phyloP scores from a whole-genome alignment of 495 filamentous ascomycete genomes.

The Penicillium atrosanguineum region DNA sequence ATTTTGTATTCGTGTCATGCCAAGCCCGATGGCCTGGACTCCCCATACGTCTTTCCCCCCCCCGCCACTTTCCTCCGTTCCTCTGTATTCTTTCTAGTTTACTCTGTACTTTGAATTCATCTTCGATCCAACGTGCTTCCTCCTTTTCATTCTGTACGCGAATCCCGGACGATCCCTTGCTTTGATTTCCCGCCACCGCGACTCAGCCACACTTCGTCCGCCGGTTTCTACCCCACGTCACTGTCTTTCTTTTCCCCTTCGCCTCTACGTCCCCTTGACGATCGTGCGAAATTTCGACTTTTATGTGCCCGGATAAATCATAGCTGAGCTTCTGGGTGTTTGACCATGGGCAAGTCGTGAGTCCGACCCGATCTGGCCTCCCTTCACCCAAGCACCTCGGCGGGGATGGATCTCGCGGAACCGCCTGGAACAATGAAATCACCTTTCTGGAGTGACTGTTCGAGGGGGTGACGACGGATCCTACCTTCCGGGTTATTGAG shows the following conservation, averaged over 20 bases:
- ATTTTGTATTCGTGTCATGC: slow-evolving; percentile 8
- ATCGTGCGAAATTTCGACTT: slow-evolving; percentile 5
- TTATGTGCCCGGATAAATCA: slow-evolving; percentile 4
- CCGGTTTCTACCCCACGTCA: slow-evolving; percentile 28
- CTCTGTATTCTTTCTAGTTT: slow-evolving; percentile 1
- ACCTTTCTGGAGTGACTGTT: background rate
- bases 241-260: slow-evolving; percentile 1
- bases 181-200: slow-evolving; percentile 8
- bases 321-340: slow-evolving; percentile 8
- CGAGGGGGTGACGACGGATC: background rate
- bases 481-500: background rate
- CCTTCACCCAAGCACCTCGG: slow-evolving; percentile 6
- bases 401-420: background rate
- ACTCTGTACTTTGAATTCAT: background rate
- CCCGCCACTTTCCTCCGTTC: slow-evolving; percentile 7
- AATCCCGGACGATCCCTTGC: background rate
- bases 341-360: slow-evolving; percentile 48
- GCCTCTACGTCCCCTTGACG: slow-evolving; percentile 5
- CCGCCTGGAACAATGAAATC: slow-evolving; percentile 5
- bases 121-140: background rate
- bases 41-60: slow-evolving; percentile 3
- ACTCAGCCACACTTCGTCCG: slow-evolving; percentile 24
- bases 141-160: background rate
- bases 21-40: slow-evolving; percentile 21
- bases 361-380: slow-evolving; percentile 15